phyloP scores from a whole-genome alignment of 1,284 basidiomycete species.

The Exsudoporus floridanus region DNA sequence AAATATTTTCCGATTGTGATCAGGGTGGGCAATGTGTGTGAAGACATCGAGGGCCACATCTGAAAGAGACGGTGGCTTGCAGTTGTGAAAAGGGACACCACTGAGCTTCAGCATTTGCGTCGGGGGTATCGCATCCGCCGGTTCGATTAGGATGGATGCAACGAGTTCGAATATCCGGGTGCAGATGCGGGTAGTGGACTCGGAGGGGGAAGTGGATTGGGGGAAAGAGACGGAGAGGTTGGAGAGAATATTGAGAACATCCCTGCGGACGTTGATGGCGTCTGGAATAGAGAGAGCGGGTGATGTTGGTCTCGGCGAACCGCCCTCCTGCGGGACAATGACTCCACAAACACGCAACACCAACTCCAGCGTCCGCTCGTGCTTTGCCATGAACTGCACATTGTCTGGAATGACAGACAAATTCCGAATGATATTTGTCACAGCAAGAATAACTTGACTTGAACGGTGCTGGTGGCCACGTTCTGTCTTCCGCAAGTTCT shows the following conservation, averaged over 20 bases:
- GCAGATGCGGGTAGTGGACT: slow-evolving; percentile 44
- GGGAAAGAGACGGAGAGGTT: slow-evolving; percentile 59
- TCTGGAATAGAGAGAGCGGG: slow-evolving; percentile 66
- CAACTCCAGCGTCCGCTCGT: slow-evolving; percentile 64
- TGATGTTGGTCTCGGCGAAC: slow-evolving; percentile 47
- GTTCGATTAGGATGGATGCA: slow-evolving; percentile 75
- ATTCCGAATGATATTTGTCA: slow-evolving; percentile 86
- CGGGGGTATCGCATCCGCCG: slow-evolving; percentile 63
- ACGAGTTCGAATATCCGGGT: slow-evolving; percentile 67
- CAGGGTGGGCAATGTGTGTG: slow-evolving; percentile 71
- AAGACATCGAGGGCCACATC: slow-evolving; percentile 85
- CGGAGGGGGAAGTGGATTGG: slow-evolving; percentile 36
- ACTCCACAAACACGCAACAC: slow-evolving; percentile 66
- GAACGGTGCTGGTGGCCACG: slow-evolving; percentile 60
- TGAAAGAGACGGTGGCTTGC: slow-evolving; percentile 59
- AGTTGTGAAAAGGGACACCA: slow-evolving; percentile 44
- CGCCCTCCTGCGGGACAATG: slow-evolving; percentile 40
- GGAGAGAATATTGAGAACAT: slow-evolving; percentile 72
- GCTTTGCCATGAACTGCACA: slow-evolving; percentile 61
- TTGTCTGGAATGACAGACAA: slow-evolving; percentile 78
- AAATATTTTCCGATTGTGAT: slow-evolving; percentile 79
- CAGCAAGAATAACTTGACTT: slow-evolving; percentile 67
- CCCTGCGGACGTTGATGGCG: slow-evolving; percentile 73
- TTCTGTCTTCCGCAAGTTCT: slow-evolving; percentile 47
- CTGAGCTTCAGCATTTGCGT: slow-evolving; percentile 54